A percentile compares a stretch with the other conserved stretches of the same genome.
Conservation (phyloP, 2,329 filamentous ascomycete genomes). For the Penicillium sp. region DNA sequence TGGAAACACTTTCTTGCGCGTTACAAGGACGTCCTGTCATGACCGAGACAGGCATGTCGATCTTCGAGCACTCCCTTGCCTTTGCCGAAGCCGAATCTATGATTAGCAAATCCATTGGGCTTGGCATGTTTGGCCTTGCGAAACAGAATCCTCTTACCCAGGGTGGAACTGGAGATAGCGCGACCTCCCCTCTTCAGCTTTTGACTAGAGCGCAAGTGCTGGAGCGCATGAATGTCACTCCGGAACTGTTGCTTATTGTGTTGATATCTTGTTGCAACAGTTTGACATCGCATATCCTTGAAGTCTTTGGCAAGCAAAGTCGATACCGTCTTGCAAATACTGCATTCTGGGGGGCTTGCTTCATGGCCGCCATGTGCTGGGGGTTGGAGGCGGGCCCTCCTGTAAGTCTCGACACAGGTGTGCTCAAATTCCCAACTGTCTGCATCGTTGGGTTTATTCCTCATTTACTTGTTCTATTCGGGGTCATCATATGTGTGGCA, state of each 20-base stretch:
- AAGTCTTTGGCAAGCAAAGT: constrained; percentile 76
- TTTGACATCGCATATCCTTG: constrained; percentile 78
- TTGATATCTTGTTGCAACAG: constrained; percentile 89
- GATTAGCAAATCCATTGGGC: constrained; percentile 74
- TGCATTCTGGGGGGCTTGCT: constrained; percentile 84
- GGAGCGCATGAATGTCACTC: constrained; percentile 79
- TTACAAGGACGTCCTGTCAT: constrained; percentile 78
- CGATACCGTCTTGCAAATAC: constrained; percentile 82
- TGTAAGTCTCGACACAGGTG: constrained; percentile 53
- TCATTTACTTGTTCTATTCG: constrained; percentile 80
- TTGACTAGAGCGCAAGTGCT: constrained; percentile 60
- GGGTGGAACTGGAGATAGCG: constrained; percentile 41
- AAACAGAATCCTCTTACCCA: constrained; percentile 45
- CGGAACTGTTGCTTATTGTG: constrained; percentile 82
- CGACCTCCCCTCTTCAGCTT: constrained; percentile 36
- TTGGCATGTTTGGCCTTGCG: constrained; percentile 62
- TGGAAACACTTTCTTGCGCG: constrained; percentile 85
- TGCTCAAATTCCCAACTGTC: constrained; percentile 87
- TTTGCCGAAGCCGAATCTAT: constrained; percentile 94
- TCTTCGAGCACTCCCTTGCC: constrained; percentile 93
- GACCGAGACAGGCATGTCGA: constrained; percentile 90
- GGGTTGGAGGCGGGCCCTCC: constrained; percentile 59
- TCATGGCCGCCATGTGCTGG: constrained; percentile 82
- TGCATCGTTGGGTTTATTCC: constrained; percentile 95
- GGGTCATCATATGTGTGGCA: constrained; percentile 70